Conservation (phyloP, 768 basidiomycete genomes). For the Russula vinacea region DNA sequence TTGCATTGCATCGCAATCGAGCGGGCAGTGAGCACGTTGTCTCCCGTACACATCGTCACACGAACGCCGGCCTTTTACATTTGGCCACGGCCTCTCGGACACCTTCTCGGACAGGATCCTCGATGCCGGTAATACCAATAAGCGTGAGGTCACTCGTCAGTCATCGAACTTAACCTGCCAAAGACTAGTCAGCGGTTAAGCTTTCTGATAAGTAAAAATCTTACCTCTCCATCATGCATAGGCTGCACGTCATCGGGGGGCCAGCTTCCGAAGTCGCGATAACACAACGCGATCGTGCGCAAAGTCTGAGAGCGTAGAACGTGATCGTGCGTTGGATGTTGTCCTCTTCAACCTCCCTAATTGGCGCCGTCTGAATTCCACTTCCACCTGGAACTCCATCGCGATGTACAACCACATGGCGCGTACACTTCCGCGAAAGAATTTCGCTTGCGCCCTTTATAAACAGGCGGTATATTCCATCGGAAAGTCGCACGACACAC, state of each 20-base stretch:
- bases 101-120: conserved; percentile 90
- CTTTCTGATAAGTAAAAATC: conserved; percentile 23
- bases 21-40: conserved; percentile 92
- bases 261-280: conserved; percentile 83
- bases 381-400: conserved; percentile 33
- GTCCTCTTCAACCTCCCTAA: conserved; percentile 65
- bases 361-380: conserved; percentile 53
- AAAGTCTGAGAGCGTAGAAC: conserved; percentile 97
- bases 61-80: conserved; percentile 87
- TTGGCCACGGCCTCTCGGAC: conserved; percentile 85
- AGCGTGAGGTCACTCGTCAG: conserved; percentile 73
- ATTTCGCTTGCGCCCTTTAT: conserved; percentile 96
- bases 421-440: conserved; percentile 65
- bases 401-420: conserved; percentile 67
- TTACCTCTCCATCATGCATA: conserved; percentile 53
- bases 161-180: conserved; percentile 63
- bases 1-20: conserved; percentile 96
- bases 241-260: conserved; percentile 55
- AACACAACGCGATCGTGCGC: conserved; percentile 92
- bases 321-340: conserved; percentile 93
- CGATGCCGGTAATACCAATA: conserved; percentile 89
- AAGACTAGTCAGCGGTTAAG: background rate
- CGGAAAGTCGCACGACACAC: conserved; percentile 64
- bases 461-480: conserved; percentile 63
- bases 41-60: conserved; percentile 98